Evolutionary conservation across 139 green algal species (phyloP).

Genomic region (Picochlorum sp.): DNA sequence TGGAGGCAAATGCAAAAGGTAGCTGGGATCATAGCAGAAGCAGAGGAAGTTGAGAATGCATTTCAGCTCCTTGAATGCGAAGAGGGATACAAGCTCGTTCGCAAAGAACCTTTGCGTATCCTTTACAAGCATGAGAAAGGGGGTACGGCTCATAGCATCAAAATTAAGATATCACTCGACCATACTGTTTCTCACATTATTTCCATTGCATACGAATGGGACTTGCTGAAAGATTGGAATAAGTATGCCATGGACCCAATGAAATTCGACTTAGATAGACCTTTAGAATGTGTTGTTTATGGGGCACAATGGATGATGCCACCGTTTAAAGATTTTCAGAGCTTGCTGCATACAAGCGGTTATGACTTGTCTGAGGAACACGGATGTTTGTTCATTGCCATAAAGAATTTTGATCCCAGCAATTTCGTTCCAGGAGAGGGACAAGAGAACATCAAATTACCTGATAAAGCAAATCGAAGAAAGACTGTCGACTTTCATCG

Average conservation of each 20-base stretch:
- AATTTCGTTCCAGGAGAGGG: too few relatives aligned
- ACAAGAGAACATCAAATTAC: neutral
- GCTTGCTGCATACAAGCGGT: neutral
- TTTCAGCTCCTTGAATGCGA: constrained; percentile 6
- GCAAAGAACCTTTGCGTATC: constrained; percentile 2
- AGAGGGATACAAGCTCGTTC: constrained; percentile 9
- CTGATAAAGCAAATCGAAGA: neutral
- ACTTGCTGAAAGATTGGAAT: constrained; percentile 21
- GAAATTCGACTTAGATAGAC: constrained; percentile 7
- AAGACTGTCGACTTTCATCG: constrained; percentile 9
- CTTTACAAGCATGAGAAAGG: constrained; percentile 11
- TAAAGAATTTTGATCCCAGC: constrained; percentile 1
- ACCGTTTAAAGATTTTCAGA: constrained; percentile 16
- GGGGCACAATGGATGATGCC: constrained; percentile 21
- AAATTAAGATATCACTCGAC: constrained; percentile 4
- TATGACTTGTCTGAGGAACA: constrained; percentile 14
- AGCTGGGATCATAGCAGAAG: neutral
- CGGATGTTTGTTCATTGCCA: constrained; percentile 7
- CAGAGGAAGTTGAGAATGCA: neutral
- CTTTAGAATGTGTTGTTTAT: constrained; percentile 16
- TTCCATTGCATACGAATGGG: constrained; percentile 16
- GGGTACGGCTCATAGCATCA: constrained; percentile 12
- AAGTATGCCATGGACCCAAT: constrained; percentile 13
- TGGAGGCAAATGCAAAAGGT: too few relatives aligned
- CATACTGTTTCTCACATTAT: constrained; percentile 14